Base-by-base conservation (phyloP, 805 yeast genomes). In the Kodamaea sagamina region DNA sequence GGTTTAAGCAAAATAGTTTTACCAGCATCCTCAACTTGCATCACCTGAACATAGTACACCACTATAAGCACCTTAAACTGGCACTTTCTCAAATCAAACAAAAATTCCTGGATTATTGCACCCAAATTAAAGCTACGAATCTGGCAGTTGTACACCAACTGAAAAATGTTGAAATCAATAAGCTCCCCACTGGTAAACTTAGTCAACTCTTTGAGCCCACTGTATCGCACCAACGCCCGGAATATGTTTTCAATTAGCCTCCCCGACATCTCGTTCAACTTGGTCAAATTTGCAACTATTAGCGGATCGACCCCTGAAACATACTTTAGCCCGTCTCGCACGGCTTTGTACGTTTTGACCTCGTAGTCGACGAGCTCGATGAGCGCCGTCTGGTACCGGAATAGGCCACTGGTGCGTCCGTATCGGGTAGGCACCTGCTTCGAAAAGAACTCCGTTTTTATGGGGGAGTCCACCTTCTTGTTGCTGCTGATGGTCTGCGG, bases 281-380 rank as follows among this genome's bases (percentile, higher is more conserved):
- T 68, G 65, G 4, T 62, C 43, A 24, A 76, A 61, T 1, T 72
- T 62, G 11, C 61, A 68, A 28, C 73, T 50, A 47, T 74, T 73
- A 1, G 77, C 75, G 57, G 77, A 75, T 50, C 8, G 74, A 51
- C 10, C 65, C 60, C 36, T 63, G 51, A 16, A 54, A 57, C 34
- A 58, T 60, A 19, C 56, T 55, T 21, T 46, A 49, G 4, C 63
- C 58, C 35, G 57, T 61, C 31, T 54, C 54, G 18, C 70, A 48
- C 8, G 63, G 50, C 52, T 15, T 55, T 47, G 21, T 55, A 44
- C 47, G 67, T 73, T 17, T 57, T 55, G 17, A 47, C 25, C 48
- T 75, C 79, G 1, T 66, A 55, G 9, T 57, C 55, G 4, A 66
- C 44, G 2, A 74, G 41, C 24, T 59, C 57, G 17, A 53, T 49